Conservation (phyloP, 2,329 filamentous ascomycete species). For the Penicillium sp. region DNA sequence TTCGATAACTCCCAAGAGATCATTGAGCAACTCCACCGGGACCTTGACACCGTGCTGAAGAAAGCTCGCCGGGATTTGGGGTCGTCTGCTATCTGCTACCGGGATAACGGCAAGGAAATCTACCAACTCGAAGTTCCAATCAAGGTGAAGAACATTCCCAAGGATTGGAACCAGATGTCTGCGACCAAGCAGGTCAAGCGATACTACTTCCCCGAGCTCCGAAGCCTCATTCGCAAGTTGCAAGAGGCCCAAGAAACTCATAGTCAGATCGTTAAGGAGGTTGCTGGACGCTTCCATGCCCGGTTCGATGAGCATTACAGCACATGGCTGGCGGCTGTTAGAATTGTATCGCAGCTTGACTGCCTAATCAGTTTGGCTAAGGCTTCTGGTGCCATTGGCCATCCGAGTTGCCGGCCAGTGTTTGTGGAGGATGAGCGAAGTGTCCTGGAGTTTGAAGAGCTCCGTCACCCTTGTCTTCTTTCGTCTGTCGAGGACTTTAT, state of each 20-base stretch:
- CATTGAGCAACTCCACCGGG: slow-evolving; percentile 72
- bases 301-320: slow-evolving; percentile 86
- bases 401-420: slow-evolving; percentile 83
- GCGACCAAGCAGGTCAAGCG: slow-evolving; percentile 86
- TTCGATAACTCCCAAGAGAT: slow-evolving; percentile 80
- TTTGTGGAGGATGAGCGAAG: slow-evolving; percentile 85
- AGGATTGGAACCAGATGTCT: slow-evolving; percentile 93
- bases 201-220: slow-evolving; percentile 87
- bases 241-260: slow-evolving; percentile 95
- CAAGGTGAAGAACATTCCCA: slow-evolving; percentile 79
- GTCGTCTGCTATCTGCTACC: slow-evolving; percentile 70
- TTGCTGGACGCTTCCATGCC: slow-evolving; percentile 76
- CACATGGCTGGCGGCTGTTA: slow-evolving; percentile 85
- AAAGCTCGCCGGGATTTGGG: slow-evolving; percentile 71
- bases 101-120: slow-evolving; percentile 92
- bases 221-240: slow-evolving; percentile 76
- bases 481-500: slow-evolving; percentile 91
- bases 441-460: slow-evolving; percentile 84
- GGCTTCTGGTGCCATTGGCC: slow-evolving; percentile 77
- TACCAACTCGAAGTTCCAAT: slow-evolving; percentile 89
- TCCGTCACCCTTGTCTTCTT: slow-evolving; percentile 93
- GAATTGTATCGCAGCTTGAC: slow-evolving; percentile 87
- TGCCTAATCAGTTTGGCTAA: slow-evolving; percentile 92
- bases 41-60: slow-evolving; percentile 70
- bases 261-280: slow-evolving; percentile 83